Evolutionary conservation across 306 rosid genomes (phyloP).

Genomic region (Cucurbita argyrosperma): DNA sequence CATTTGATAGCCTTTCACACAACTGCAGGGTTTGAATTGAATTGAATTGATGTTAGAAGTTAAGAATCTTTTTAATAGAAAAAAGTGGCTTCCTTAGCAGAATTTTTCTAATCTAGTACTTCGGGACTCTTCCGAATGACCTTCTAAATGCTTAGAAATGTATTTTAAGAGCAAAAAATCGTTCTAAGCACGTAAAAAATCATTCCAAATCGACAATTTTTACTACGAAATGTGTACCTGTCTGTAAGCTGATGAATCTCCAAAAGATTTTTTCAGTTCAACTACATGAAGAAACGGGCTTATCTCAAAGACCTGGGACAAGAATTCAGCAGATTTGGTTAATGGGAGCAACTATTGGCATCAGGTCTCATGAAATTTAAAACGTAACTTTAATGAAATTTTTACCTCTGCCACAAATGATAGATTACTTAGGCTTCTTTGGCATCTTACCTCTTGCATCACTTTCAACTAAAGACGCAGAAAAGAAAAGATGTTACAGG

Average conservation of each 20-base stretch:
- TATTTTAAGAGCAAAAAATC: neutral
- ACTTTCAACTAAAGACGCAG: constrained; percentile 55
- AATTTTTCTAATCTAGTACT: neutral
- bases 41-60: neutral
- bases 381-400: neutral
- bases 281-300: constrained; percentile 62
- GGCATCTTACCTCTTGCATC: constrained; percentile 40
- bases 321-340: neutral
- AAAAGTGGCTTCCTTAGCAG: neutral
- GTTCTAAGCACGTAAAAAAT: neutral
- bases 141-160: neutral
- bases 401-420: constrained; percentile 71
- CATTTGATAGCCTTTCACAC: constrained; percentile 61
- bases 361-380: neutral
- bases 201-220: neutral
- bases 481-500: neutral
- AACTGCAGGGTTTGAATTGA: constrained; percentile 30
- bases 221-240: constrained; percentile 30
- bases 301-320: constrained; percentile 68
- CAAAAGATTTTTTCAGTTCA: constrained; percentile 67
- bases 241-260: constrained; percentile 80
- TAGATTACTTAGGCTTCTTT: constrained; percentile 39
- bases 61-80: neutral
- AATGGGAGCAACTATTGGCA: neutral
- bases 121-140: neutral